Evolutionary conservation across 208 protist genomes (phyloP), one percentile per base, ranked within the genome.

Genomic region (Trypanosoma cruzi): DNA sequence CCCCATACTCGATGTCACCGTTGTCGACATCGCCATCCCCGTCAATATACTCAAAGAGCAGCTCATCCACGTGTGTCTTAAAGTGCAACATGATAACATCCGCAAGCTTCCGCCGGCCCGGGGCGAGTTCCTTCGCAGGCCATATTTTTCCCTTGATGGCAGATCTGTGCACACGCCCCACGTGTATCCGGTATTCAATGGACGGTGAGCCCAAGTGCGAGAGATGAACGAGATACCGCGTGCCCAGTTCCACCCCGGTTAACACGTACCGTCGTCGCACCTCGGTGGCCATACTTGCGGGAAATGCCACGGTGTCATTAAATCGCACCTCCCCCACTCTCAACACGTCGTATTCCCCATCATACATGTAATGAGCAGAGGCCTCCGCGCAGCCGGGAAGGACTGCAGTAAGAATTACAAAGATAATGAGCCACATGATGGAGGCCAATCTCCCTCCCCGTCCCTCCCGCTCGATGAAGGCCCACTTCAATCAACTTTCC

Each of bases 131-230:
- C 5, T 5, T 44, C 42, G 22, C 44, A 24, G 10, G 20, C 36
- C 26, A 34, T 28, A 31, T 32, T 3, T 48, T 10, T 36, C 10
- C 20, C 24, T 36, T 26, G 7, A 20, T 18, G 13, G 14, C 24
- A 1, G 48, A 44, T 29, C 60, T 46, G 4, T 28, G 50, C 10
- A 67, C n/a, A 36, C 28, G 68, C 6, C 28, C 36, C 22, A 73
- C 24, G 36, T 67, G 53, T 20, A 73, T 48, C 7, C 20, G 59
- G 44, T 73, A 73, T 2, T 63, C 22, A 16, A 73, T 73, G 4
- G 68, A 73, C 3, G 68, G 68, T 56, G 68, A 73, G 31, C 68
- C 68, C 20, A 73, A 34, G 60, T 62, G 53, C 1, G 56, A 65
- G 24, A 73, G 44, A 18, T 61, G 68, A 24, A 67, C 26, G 26